These are phyloP conservation scores for Collybia sp. DNA, from an alignment of 768 basidiomycete species.

Conservation along the genomic window DNA sequence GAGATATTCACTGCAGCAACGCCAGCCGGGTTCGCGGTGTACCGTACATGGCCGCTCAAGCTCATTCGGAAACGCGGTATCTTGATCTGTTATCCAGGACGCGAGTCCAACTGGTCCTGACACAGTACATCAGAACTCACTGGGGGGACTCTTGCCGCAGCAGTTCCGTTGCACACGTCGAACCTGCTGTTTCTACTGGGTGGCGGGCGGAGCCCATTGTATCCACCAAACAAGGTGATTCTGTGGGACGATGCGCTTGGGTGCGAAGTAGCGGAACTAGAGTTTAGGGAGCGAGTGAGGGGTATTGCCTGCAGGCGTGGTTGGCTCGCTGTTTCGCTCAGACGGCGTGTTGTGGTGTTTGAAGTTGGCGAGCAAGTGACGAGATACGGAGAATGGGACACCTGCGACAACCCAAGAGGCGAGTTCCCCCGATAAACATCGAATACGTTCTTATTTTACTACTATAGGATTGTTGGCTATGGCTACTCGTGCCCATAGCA, in stretches of 20 bases:
- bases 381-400: conserved; percentile 78
- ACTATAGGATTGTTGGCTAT: conserved; percentile 67
- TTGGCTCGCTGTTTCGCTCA: conserved; percentile 80
- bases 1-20: conserved; percentile 79
- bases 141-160: conserved; percentile 74
- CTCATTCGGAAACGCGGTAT: conserved; percentile 80
- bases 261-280: conserved; percentile 82
- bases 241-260: conserved; percentile 81
- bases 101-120: conserved; percentile 1
- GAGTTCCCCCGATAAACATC: conserved; percentile 15
- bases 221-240: conserved; percentile 89
- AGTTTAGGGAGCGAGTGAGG: conserved; percentile 81
- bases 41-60: conserved; percentile 69
- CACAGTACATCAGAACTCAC: conserved; percentile 50
- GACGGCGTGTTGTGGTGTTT: conserved; percentile 76
- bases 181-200: conserved; percentile 85
- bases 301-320: conserved; percentile 78
- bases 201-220: conserved; percentile 82
- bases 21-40: conserved; percentile 79
- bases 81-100: conserved; percentile 12
- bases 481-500: conserved; percentile 73
- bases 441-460: conserved; percentile 1
- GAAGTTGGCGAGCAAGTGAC: conserved; percentile 58
- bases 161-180: conserved; percentile 74
- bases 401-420: conserved; percentile 84